phyloP scores from a whole-genome alignment of 768 basidiomycete genomes.

The Boletales sp. region DNA sequence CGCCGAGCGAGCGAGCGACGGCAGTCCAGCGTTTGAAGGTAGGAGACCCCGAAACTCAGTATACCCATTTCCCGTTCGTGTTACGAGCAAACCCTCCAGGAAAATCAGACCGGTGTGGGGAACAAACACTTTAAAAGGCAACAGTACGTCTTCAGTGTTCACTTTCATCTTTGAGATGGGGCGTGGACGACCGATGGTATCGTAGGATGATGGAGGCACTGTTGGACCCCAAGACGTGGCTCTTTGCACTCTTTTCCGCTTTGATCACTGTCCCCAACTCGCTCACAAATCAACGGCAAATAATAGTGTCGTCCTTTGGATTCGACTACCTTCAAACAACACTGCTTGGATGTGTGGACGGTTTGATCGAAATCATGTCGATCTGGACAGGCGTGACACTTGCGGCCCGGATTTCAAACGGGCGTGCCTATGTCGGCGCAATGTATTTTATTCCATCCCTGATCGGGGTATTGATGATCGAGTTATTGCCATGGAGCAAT shows the following conservation, averaged over 20 bases:
- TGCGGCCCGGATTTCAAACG: slow-evolving; percentile 52
- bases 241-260: slow-evolving; percentile 66
- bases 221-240: slow-evolving; percentile 69
- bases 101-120: slow-evolving; percentile 78
- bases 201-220: slow-evolving; percentile 66
- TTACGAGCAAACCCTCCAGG: slow-evolving; percentile 30
- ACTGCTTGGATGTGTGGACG: slow-evolving; percentile 64
- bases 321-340: slow-evolving; percentile 65
- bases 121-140: slow-evolving; percentile 79
- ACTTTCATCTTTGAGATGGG: too few species aligned
- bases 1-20: slow-evolving; percentile 53
- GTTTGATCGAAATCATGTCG: slow-evolving; percentile 61
- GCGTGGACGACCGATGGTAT: too few species aligned
- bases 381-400: slow-evolving; percentile 64
- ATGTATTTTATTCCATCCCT: slow-evolving; percentile 64
- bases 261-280: slow-evolving; percentile 65
- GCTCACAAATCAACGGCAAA: slow-evolving; percentile 60
- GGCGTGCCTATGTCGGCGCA: slow-evolving; percentile 57
- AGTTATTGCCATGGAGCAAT: slow-evolving; percentile 61
- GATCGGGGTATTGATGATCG: slow-evolving; percentile 58
- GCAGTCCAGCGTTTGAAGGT: slow-evolving; percentile 68
- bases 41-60: neutral
- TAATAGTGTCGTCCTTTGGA: slow-evolving; percentile 66
- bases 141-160: slow-evolving; percentile 47
- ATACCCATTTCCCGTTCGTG: neutral